Conservation (phyloP, 495 filamentous ascomycete genomes). For the Penicillium lividum region DNA sequence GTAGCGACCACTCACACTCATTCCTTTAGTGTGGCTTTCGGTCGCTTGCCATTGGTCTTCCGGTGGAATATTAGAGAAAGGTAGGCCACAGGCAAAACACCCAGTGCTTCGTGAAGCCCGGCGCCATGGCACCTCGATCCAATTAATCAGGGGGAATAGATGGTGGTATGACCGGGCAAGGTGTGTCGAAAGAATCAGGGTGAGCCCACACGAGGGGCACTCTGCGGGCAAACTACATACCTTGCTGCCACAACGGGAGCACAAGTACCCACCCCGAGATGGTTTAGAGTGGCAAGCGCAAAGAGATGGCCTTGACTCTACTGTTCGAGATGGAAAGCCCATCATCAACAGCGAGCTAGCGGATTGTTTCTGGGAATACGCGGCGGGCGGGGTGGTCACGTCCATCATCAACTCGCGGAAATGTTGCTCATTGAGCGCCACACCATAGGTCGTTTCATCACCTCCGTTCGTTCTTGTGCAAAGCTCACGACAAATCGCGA, state of each 20-base stretch:
- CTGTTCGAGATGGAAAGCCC: conserved; percentile 95
- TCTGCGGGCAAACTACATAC: conserved; percentile 91
- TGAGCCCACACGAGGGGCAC: conserved; percentile 88
- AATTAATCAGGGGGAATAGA: conserved; percentile 87
- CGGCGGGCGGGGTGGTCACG: conserved; percentile 84
- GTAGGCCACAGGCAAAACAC: conserved; percentile 52
- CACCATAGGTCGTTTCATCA: conserved; percentile 72
- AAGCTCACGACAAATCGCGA: conserved; percentile 91
- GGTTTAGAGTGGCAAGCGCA: conserved; percentile 91
- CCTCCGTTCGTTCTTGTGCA: conserved; percentile 80
- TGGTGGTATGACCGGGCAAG: conserved; percentile 94
- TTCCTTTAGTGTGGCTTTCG: conserved; percentile 54
- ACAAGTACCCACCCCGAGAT: conserved; percentile 84
- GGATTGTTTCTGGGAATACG: conserved; percentile 64
- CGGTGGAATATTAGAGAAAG: conserved; percentile 52
- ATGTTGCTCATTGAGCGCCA: conserved; percentile 86
- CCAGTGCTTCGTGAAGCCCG: conserved; percentile 52
- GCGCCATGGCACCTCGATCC: conserved; percentile 85
- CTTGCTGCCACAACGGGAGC: conserved; percentile 83
- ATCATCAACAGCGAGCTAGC: conserved; percentile 87
- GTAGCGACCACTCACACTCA: conserved; percentile 85
- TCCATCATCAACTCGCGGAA: conserved; percentile 87
- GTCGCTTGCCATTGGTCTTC: conserved; percentile 37
- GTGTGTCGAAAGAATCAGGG: conserved; percentile 95
- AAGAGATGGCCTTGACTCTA: conserved; percentile 69